Base-by-base conservation (phyloP, 257 asterid species). In the Eucommia ulmoides region DNA sequence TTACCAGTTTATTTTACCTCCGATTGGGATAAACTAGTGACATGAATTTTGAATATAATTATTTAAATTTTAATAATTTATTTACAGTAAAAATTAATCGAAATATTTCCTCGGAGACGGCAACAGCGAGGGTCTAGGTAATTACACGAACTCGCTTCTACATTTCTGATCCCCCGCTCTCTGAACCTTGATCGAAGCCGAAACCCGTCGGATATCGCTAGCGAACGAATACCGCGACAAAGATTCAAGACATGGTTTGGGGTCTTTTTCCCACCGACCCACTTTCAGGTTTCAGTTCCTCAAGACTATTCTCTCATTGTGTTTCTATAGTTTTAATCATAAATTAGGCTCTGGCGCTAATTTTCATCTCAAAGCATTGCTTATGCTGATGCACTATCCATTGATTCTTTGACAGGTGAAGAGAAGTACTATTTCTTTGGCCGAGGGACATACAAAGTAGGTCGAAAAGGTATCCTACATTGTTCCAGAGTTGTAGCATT, bases 181-280 rank as follows among this genome's bases (percentile, higher is more conserved):
- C n/a, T n/a, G n/a, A 12, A 22, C 20, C 17, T 33, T 15, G 19
- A 52, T 20, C 56, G 45, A 22, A 25, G 44, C 21, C 56, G 38
- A 24, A 33, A 17, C 45, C 20, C 16, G 21, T 52, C 19, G 46
- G 33, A 23, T 14, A 10, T 12, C 14, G 20, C 10, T 22, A 21
- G 21, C 3, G 54, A 38, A 48, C 9, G 1, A 58, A n/a, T n/a
- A n/a, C n/a, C n/a, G n/a, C n/a, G n/a, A n/a, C n/a, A n/a, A n/a
- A n/a, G n/a, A n/a, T 46, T 24, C 22, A 49, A 33, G 35, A 11
- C 41, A 89, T 89, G 98, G 98, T 89, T 68, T 89, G 98, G 98
- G 91, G 84, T 16, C 80, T 89, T 33, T 74, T 80, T 54, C 93
- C 96, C 8, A 65, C 75, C 20, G 96, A 82, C 82, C 92, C 98